phyloP scores from a whole-genome alignment of 345 rosid species.

The Euphorbia peplus region DNA sequence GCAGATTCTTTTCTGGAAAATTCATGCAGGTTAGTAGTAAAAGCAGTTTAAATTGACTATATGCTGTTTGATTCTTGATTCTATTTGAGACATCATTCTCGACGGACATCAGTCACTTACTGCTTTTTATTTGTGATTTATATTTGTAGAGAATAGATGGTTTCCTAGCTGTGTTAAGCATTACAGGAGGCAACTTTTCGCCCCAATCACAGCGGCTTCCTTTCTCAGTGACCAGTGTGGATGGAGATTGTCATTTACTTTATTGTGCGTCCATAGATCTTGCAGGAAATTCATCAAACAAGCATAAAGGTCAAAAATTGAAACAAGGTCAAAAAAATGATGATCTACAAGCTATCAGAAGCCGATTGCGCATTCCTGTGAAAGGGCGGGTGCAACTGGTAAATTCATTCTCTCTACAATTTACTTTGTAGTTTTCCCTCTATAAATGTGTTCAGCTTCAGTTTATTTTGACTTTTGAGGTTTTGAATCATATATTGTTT shows the following conservation, averaged over 20 bases:
- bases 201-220: constrained; percentile 91
- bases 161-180: constrained; percentile 89
- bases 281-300: constrained; percentile 51
- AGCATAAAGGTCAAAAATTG: constrained; percentile 49
- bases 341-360: constrained; percentile 63
- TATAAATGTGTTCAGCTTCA: neutral
- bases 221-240: constrained; percentile 81
- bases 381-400: constrained; percentile 97
- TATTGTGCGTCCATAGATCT: constrained; percentile 88
- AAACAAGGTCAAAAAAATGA: constrained; percentile 45
- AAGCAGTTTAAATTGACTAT: neutral
- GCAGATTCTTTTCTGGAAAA: constrained; percentile 65
- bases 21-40: constrained; percentile 53
- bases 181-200: constrained; percentile 84
- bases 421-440: constrained; percentile 6
- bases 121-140: constrained; percentile 20
- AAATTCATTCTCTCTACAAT: constrained; percentile 21
- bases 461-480: neutral
- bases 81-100: neutral
- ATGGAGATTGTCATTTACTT: constrained; percentile 74
- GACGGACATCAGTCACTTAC: neutral
- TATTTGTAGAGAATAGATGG: constrained; percentile 71
- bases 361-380: constrained; percentile 70
- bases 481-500: neutral
- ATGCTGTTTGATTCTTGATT: constrained; percentile 6